Base-by-base conservation (phyloP, 257 asterid genomes). In the Sherardia arvensis region DNA sequence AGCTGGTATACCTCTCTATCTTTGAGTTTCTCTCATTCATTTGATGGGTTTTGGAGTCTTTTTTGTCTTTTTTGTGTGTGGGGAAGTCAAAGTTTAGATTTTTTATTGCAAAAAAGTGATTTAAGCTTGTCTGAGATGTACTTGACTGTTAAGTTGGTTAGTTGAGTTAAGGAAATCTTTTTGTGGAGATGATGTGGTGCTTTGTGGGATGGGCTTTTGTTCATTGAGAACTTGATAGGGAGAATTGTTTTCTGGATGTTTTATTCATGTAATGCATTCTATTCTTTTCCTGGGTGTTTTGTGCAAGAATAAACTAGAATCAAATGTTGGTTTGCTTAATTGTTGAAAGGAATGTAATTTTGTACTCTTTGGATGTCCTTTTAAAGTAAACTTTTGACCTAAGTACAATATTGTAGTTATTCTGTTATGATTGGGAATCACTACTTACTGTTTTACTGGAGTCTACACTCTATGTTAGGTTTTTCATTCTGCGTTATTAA, bases 1-100 rank as follows among this genome's bases (percentile, higher is more conserved):
- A 74, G 86, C 95, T 54, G 92, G 97, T 90, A 6, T 65, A 78
- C 10, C 43, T 53, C n/a, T n/a, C 8, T n/a, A n/a, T n/a, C n/a
- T 20, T 25, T 11, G 58, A 17, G 11, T 56, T 56, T 29, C 17
- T 58, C 15, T 29, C n/a, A n/a, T n/a, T n/a, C n/a, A 33, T 29
- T 28, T 59, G 8, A 6, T 18, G 18, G 8, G 8, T 3, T 30
- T 58, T 58, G 23, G 20, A 21, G 28, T 12, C 18, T 4, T 49
- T 55, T 9, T 49, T 30, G n/a, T n/a, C n/a, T n/a, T n/a, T n/a
- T n/a, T n/a, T n/a, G n/a, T n/a, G 22, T 26, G 10, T 11, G 2
- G 23, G 22, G 28, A 23, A 21, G 28, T 4, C 1, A 29, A 21
- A 18, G 7, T 15, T 18, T n/a, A 33, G 61, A n/a, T 8, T 65